These are phyloP conservation scores for Pachyrhizus erosus DNA, from an alignment of 306 rosid species.

Conservation along the genomic window DNA sequence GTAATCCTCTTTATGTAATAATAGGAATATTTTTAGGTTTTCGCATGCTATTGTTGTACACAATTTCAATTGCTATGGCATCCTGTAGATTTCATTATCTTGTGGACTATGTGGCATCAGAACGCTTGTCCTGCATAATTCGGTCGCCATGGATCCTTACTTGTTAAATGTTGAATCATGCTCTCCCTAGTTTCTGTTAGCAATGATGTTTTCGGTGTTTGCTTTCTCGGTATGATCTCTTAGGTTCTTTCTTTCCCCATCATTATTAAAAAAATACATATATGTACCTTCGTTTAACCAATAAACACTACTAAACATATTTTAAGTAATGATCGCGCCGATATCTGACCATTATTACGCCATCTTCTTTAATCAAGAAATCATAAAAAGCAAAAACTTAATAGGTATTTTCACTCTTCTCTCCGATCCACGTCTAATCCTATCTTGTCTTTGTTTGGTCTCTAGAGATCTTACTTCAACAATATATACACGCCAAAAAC, in stretches of 20 bases:
- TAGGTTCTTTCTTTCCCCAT: neutral
- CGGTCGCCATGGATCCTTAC: neutral
- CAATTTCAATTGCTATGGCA: conserved; percentile 9
- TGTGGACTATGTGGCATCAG: neutral
- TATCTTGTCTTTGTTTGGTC: neutral
- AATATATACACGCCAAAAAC: neutral
- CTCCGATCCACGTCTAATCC: neutral
- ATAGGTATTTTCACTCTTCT: neutral
- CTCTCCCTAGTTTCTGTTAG: too few relatives aligned
- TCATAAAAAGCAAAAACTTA: neutral
- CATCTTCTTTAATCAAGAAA: neutral
- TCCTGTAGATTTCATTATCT: neutral
- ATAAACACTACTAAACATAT: neutral
- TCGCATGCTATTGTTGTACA: conserved; percentile 25
- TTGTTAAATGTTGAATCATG: neutral
- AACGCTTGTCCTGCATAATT: neutral
- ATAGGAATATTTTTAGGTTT: neutral
- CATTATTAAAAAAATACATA: neutral
- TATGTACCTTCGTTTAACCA: neutral
- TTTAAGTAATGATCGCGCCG: neutral
- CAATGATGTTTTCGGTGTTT: neutral
- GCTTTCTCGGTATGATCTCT: neutral
- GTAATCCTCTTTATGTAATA: neutral
- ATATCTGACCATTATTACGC: neutral
- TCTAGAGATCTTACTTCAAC: neutral